Percentiles rank a stretch among this genome's conserved stretches.
Evolutionary conservation across 345 rosid genomes (phyloP).

Genomic region (Chamaenerion angustifolium): DNA sequence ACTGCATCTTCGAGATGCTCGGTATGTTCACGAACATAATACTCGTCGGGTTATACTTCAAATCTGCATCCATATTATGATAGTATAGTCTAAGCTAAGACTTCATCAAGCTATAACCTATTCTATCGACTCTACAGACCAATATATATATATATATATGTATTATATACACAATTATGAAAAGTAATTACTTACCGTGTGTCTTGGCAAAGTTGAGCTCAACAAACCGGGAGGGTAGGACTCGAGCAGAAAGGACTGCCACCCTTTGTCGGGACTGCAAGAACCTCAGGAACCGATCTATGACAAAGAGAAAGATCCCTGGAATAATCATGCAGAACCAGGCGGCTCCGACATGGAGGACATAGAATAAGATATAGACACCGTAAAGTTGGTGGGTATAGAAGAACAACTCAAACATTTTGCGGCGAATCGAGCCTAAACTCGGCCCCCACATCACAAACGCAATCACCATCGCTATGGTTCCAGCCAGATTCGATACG

Average conservation of each 20-base stretch:
- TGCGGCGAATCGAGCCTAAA: constrained; percentile 31
- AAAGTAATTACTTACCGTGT: constrained; percentile 25
- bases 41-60: constrained; percentile 58
- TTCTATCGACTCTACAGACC: too few relatives aligned
- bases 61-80: constrained; percentile 18
- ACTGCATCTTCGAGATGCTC: constrained; percentile 57
- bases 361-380: constrained; percentile 44
- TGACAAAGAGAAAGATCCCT: constrained; percentile 62
- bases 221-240: constrained; percentile 40
- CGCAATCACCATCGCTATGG: constrained; percentile 38
- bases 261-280: constrained; percentile 45
- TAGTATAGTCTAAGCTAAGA: too few relatives aligned
- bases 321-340: constrained; percentile 48
- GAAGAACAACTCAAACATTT: constrained; percentile 65
- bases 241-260: constrained; percentile 41
- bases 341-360: constrained; percentile 45
- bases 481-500: constrained; percentile 56
- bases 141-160: too few relatives aligned
- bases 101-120: too few relatives aligned
- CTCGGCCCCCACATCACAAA: constrained; percentile 56
- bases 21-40: constrained; percentile 61
- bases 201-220: constrained; percentile 64
- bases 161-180: too few relatives aligned
- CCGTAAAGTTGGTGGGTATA: constrained; percentile 66
- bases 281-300: constrained; percentile 64